These are phyloP conservation scores for Poterioochromonas sp. DNA, from an alignment of 352 stramenopile species.

Conservation along the genomic window DNA sequence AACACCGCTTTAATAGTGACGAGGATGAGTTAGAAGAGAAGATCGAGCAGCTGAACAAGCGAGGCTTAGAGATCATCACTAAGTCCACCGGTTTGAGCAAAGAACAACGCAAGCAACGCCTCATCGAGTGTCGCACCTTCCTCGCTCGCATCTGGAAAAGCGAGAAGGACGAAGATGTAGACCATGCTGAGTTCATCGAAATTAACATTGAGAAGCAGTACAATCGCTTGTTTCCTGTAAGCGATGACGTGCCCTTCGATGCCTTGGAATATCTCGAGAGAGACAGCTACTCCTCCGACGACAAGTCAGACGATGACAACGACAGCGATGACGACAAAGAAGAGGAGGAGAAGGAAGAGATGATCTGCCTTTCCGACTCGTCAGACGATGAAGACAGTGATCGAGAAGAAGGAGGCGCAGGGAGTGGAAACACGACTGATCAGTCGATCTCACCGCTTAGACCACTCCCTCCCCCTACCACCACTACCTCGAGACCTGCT, in stretches of 20 bases:
- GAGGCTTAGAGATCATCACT: not conserved
- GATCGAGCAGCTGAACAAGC: not conserved
- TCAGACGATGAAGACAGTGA: not conserved
- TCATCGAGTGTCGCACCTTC: not conserved
- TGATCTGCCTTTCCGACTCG: not conserved
- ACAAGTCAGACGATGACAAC: not conserved
- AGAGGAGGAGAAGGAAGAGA: not conserved
- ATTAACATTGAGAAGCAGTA: not conserved
- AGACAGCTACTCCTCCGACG: not conserved
- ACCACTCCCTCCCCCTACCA: not conserved
- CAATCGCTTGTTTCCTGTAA: not conserved
- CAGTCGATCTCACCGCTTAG: no score
- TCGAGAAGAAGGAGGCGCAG: no score
- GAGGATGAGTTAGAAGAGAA: slow-evolving; percentile 4
- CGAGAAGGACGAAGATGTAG: not conserved
- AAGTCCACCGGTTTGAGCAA: not conserved
- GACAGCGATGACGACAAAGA: not conserved
- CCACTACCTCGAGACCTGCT: not conserved
- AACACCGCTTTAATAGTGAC: not conserved
- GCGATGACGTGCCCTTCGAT: not conserved
- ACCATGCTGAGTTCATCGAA: not conserved
- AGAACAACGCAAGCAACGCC: not conserved
- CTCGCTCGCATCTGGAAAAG: not conserved
- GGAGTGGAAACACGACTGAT: no score
- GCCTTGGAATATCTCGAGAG: not conserved